Conservation (phyloP, 2,329 filamentous ascomycete genomes). For the Sporothrix dimorphospora region DNA sequence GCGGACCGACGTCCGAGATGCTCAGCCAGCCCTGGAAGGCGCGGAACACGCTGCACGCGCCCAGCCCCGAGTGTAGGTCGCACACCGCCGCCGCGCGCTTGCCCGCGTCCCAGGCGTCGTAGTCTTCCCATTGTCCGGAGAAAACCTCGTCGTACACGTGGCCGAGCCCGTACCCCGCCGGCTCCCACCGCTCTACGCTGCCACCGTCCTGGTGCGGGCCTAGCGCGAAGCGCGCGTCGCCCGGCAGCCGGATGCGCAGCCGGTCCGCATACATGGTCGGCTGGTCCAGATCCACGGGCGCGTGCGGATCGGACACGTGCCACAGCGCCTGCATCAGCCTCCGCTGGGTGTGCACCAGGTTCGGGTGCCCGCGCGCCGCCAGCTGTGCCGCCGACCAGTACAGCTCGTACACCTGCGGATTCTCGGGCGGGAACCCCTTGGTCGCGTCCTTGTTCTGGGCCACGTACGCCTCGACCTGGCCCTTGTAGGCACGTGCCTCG, state of each 20-base stretch:
- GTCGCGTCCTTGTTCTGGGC: slow-evolving; percentile 62
- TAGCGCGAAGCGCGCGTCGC: slow-evolving; percentile 70
- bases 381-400: slow-evolving; percentile 75
- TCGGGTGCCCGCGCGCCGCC: slow-evolving; percentile 66
- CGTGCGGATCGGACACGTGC: slow-evolving; percentile 48
- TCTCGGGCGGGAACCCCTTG: slow-evolving; percentile 65
- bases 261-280: slow-evolving; percentile 72
- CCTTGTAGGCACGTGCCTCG: slow-evolving; percentile 68
- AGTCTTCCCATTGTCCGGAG: slow-evolving; percentile 75
- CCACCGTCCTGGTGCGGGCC: slow-evolving; percentile 76
- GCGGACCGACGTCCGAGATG: slow-evolving; percentile 72
- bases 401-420: slow-evolving; percentile 66
- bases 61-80: slow-evolving; percentile 79
- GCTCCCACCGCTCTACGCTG: slow-evolving; percentile 75
- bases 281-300: slow-evolving; percentile 40
- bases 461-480: slow-evolving; percentile 66
- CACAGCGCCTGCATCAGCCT: slow-evolving; percentile 65
- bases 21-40: slow-evolving; percentile 90
- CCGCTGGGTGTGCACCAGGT: slow-evolving; percentile 63
- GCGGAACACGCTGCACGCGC: slow-evolving; percentile 81
- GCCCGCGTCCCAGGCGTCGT: slow-evolving; percentile 80
- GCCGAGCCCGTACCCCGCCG: slow-evolving; percentile 65
- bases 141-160: slow-evolving; percentile 75
- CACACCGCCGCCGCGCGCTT: slow-evolving; percentile 68
- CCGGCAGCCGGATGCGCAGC: slow-evolving; percentile 71